Evolutionary conservation across 306 rosid genomes (phyloP).

Genomic region (Dalbergia cultrata): DNA sequence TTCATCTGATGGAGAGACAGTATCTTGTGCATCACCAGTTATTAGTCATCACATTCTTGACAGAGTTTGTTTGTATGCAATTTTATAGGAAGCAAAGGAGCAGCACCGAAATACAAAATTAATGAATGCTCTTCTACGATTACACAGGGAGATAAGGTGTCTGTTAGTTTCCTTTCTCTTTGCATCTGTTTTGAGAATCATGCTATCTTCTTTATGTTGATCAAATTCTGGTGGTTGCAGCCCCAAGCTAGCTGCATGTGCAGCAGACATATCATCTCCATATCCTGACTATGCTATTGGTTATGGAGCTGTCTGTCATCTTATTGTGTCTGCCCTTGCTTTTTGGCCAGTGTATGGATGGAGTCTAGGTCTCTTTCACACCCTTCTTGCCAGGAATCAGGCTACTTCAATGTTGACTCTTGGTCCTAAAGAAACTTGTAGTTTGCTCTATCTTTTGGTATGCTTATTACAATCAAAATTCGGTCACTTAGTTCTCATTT

Average conservation of each 20-base stretch:
- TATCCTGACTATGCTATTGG: conserved; percentile 90
- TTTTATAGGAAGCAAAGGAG: conserved; percentile 84
- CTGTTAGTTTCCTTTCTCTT: conserved; percentile 41
- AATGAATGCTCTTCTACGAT: conserved; percentile 85
- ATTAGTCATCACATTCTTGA: conserved; percentile 22
- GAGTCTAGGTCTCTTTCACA: conserved; percentile 94
- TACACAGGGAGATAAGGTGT: conserved; percentile 97
- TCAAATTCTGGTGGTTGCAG: conserved; percentile 61
- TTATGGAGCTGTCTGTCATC: conserved; percentile 96
- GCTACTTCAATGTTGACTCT: conserved; percentile 78
- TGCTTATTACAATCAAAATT: conserved; percentile 46
- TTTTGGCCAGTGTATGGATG: conserved; percentile 97
- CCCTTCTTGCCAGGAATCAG: conserved; percentile 80
- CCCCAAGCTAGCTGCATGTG: conserved; percentile 95
- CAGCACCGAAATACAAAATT: conserved; percentile 93
- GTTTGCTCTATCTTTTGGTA: conserved; percentile 93
- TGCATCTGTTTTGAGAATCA: conserved; percentile 26
- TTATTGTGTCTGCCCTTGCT: conserved; percentile 84
- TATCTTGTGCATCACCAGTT: not conserved
- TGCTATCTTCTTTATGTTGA: conserved; percentile 47
- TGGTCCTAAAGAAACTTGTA: conserved; percentile 99
- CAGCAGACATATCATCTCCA: conserved; percentile 78
- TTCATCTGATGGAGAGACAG: conserved; percentile 16
- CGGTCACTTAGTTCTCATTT: not conserved
- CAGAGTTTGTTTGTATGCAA: conserved; percentile 49